Base-by-base conservation (phyloP, 345 rosid genomes). In the Conringia planisiliqua region DNA sequence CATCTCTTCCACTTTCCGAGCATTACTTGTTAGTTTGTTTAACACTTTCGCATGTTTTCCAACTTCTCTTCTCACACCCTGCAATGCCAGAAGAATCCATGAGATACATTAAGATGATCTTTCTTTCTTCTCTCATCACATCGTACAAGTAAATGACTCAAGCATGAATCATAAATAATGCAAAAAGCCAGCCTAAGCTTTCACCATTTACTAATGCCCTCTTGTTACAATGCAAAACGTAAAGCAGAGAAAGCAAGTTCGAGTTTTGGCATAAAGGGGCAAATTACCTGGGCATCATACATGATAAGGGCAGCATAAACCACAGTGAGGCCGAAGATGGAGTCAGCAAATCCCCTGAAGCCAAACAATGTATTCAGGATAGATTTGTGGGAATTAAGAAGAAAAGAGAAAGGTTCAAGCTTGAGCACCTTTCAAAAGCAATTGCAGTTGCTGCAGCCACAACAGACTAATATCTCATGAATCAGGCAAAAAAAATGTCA, bases 11-110 rank as follows among this genome's bases (percentile, higher is more conserved):
- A 70, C 81, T 71, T 0, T 69, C 11, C 10, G 77, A 20, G 68
- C 17, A 48, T 78, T 74, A 11, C 18, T 13, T 32, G 83, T 40
- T 55, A 83, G 42, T 47, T 70, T 85, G 81, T 93, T 93, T 56
- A 93, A 72, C 66, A 80, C 75, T 80, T 18, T 87, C 7, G 91
- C 92, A 78, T 93, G 98, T 68, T 77, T 84, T 32, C 98, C 98
- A n/a, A 89, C 98, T 83, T 93, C 98, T 85, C 93, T 88, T 74
- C 98, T 80, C 54, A 91, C 97, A 1, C 97, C 97, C 97, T 93
- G 80, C 82, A 77, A 44, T 14, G 22, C 10, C 26, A 8, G 3
- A 50, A 22, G 14, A 48, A 59, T 48, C 54, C 35, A 30, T 18
- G 16, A 40, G 5, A 24, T 24, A 10, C 60, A 16, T 18, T 29